Conservation (phyloP, 2,329 filamentous ascomycete genomes). For the Fusarium sp. region DNA sequence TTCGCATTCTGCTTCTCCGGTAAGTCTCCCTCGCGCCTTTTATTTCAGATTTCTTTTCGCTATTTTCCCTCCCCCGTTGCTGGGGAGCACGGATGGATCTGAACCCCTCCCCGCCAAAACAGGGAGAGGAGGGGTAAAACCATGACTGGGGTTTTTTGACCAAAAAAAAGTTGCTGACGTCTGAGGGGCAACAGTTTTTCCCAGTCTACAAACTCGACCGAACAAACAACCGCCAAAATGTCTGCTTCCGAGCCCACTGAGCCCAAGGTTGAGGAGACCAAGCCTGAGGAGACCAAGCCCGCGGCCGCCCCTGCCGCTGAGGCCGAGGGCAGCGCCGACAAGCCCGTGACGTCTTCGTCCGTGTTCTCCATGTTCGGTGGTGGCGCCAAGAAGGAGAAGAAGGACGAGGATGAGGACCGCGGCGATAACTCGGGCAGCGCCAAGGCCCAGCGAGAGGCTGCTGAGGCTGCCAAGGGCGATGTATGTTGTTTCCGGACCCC, state of each 20-base stretch:
- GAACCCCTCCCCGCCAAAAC: conserved; percentile 32
- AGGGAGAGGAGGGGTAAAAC: conserved; percentile 39
- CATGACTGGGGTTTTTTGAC: conserved; percentile 27
- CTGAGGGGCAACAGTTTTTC: conserved; percentile 21
- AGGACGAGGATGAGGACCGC: conserved; percentile 77
- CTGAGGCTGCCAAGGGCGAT: conserved; percentile 67
- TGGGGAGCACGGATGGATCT: conserved; percentile 25
- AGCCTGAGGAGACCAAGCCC: conserved; percentile 46
- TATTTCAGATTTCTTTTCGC: background rate
- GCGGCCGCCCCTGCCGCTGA: conserved; percentile 42
- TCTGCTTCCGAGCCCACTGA: conserved; percentile 64
- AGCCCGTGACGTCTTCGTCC: conserved; percentile 68
- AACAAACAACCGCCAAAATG: conserved; percentile 53
- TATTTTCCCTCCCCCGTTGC: conserved; percentile 2
- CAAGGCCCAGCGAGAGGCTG: conserved; percentile 79
- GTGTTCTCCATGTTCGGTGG: conserved; percentile 99
- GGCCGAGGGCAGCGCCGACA: conserved; percentile 40
- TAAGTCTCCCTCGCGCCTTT: conserved; percentile 20
- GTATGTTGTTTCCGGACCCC: conserved; percentile 53
- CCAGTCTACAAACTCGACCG: conserved; percentile 22
- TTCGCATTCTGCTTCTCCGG: conserved; percentile 33
- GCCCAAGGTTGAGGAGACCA: conserved; percentile 57
- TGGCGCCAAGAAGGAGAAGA: conserved; percentile 96
- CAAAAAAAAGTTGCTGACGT: conserved; percentile 35
- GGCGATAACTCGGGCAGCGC: conserved; percentile 91